Percentiles rank a stretch among this genome's conserved stretches.
Conservation (phyloP, 2,329 filamentous ascomycete species). For the Calonectria honghensis region DNA sequence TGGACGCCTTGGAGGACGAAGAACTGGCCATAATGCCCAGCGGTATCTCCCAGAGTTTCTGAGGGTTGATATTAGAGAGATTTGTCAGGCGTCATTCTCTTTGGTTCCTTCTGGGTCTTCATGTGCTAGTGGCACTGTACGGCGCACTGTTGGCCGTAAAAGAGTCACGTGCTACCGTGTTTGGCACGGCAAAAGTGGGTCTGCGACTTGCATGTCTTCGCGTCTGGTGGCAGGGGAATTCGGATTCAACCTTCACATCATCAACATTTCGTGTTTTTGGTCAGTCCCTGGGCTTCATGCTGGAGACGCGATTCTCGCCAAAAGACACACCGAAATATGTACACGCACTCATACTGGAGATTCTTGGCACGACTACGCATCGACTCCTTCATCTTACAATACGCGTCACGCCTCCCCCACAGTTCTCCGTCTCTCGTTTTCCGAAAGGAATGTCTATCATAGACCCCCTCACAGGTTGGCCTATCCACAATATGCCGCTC, state of each 20-base stretch:
- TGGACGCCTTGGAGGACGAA: conserved; percentile 43
- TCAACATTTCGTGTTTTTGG: conserved; percentile 46
- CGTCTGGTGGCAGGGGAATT: conserved; percentile 14
- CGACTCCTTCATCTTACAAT: conserved; percentile 67
- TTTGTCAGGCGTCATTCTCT: conserved; percentile 47
- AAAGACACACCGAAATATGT: conserved; percentile 41
- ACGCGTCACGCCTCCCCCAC: conserved; percentile 85
- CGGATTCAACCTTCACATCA: conserved; percentile 17
- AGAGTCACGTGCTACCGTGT: conserved; percentile 55
- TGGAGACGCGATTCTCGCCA: conserved; percentile 44
- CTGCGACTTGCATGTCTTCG: conserved; percentile 38
- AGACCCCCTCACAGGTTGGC: conserved; percentile 64
- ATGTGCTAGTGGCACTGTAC: conserved; percentile 51
- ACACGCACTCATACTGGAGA: conserved; percentile 42
- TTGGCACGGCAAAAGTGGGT: conserved; percentile 34
- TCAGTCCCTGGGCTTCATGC: conserved; percentile 43
- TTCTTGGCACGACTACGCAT: conserved; percentile 51
- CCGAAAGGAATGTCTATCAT: conserved; percentile 78
- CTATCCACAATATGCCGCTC: conserved; percentile 71
- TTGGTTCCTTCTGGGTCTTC: conserved; percentile 43
- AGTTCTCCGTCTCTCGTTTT: conserved; percentile 87
- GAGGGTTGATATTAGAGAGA: conserved; percentile 26
- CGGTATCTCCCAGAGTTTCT: conserved; percentile 28
- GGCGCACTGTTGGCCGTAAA: conserved; percentile 34
- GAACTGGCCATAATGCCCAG: conserved; percentile 54